Evolutionary conservation across 495 filamentous ascomycete species (phyloP).

Genomic region (Aspergillus coremiiformis): DNA sequence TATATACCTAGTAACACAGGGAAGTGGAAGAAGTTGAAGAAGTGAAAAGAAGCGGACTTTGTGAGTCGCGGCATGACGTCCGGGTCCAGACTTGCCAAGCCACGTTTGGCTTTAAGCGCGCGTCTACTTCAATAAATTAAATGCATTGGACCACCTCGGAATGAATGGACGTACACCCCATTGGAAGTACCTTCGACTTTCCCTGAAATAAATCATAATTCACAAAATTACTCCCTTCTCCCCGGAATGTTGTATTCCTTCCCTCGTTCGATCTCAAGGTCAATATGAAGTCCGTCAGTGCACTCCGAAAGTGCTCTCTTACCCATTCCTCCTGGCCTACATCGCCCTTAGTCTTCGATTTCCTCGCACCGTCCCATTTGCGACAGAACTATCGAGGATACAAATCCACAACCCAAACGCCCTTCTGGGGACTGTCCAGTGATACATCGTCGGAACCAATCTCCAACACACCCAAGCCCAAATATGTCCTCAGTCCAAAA

Average conservation of each 20-base stretch:
- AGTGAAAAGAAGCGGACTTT: constrained; percentile 12
- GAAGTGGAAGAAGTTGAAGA: constrained; percentile 7
- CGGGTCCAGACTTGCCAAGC: constrained; percentile 16
- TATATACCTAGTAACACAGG: too few relatives aligned
- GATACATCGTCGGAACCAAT: constrained; percentile 2
- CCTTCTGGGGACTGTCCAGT: neutral
- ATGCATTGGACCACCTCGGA: constrained; percentile 13
- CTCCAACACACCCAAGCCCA: constrained; percentile 29
- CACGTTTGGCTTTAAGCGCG: constrained; percentile 12
- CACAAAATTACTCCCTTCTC: neutral
- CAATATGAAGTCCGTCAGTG: constrained; percentile 2
- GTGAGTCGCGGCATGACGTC: constrained; percentile 17
- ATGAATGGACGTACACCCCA: neutral
- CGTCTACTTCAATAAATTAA: constrained; percentile 8
- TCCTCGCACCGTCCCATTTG: constrained; percentile 33
- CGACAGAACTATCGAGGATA: constrained; percentile 17
- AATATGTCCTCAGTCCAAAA: constrained; percentile 56
- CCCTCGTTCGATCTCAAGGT: neutral
- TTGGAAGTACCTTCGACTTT: neutral
- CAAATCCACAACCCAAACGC: constrained; percentile 22
- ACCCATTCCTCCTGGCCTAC: constrained; percentile 13
- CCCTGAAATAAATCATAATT: too few relatives aligned
- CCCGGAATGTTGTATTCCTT: too few relatives aligned
- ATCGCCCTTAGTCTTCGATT: constrained; percentile 32
- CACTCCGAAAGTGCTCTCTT: constrained; percentile 17